Evolutionary conservation across 345 rosid genomes (phyloP).

Genomic region (Eucalyptus lansdowneana): DNA sequence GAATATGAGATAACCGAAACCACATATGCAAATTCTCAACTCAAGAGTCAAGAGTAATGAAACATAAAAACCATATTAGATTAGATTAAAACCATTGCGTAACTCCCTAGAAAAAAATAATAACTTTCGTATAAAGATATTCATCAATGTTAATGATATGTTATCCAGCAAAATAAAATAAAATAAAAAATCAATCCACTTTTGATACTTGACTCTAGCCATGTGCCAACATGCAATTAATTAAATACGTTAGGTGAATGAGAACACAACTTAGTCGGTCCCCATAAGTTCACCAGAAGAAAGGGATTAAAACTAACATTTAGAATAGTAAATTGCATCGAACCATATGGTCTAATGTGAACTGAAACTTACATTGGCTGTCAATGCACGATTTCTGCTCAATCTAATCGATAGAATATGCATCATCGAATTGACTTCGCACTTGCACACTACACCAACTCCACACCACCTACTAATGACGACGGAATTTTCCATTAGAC

Average conservation of each 20-base stretch:
- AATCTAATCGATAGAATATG: not conserved
- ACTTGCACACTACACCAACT: not conserved
- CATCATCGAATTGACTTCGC: not conserved
- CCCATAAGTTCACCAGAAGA: not conserved
- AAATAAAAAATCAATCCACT: not conserved
- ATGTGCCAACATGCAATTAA: not conserved
- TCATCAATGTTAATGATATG: not conserved
- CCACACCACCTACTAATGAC: not conserved
- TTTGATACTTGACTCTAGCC: not conserved
- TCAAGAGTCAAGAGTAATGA: not conserved
- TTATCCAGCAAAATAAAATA: not conserved
- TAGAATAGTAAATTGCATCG: not conserved
- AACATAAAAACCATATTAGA: not conserved
- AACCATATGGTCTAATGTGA: not conserved
- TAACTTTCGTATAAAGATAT: not conserved
- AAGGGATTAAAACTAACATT: not conserved
- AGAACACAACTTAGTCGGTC: not conserved
- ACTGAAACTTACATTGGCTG: not conserved
- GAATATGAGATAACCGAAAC: not conserved
- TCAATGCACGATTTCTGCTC: not conserved
- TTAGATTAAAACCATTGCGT: not conserved
- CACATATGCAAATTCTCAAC: not conserved
- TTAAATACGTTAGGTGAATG: not conserved
- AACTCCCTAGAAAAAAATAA: not conserved
- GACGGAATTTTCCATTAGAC: not conserved